A percentile compares a stretch with the other conserved stretches of the same genome.
These are phyloP conservation scores for Pterocarpus macrocarpus DNA, from an alignment of 306 rosid genomes.

Conservation along the genomic window DNA sequence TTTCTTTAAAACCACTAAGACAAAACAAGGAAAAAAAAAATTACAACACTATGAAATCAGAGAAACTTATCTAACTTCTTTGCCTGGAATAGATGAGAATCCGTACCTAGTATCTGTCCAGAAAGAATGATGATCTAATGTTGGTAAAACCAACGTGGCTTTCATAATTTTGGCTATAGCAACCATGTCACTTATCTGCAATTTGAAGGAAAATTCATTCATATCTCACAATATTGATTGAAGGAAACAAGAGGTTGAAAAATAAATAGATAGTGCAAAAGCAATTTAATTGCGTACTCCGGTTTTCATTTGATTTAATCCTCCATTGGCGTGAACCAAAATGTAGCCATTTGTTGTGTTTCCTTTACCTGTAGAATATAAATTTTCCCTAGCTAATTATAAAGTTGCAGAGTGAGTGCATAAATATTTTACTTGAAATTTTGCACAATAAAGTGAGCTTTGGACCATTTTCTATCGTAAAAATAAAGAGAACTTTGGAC, in stretches of 20 bases:
- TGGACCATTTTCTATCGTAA: slow-evolving; percentile 20
- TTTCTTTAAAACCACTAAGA: slow-evolving; percentile 67
- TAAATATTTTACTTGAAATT: background rate
- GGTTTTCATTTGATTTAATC: slow-evolving; percentile 80
- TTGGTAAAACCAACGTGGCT: slow-evolving; percentile 76
- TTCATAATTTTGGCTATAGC: slow-evolving; percentile 78
- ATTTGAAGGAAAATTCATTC: background rate
- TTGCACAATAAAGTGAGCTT: slow-evolving; percentile 1
- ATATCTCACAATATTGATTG: background rate
- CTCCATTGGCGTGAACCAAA: slow-evolving; percentile 70
- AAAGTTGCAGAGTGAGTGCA: slow-evolving; percentile 8
- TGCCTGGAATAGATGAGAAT: background rate
- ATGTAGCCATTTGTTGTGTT: slow-evolving; percentile 69
- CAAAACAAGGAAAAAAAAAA: background rate
- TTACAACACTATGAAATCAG: slow-evolving; percentile 7
- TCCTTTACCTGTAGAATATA: slow-evolving; percentile 44
- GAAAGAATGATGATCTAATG: slow-evolving; percentile 70
- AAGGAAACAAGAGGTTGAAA: background rate
- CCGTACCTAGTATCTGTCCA: slow-evolving; percentile 77
- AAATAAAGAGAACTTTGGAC: slow-evolving; percentile 22
- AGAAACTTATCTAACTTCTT: background rate
- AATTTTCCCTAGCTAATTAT: slow-evolving; percentile 36
- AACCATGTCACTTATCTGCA: slow-evolving; percentile 84
- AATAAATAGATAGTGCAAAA: background rate
- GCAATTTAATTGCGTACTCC: slow-evolving; percentile 54